Evolutionary conservation across 2,329 filamentous ascomycete species (phyloP).

Genomic region (Trichoderma citrinoviride): DNA sequence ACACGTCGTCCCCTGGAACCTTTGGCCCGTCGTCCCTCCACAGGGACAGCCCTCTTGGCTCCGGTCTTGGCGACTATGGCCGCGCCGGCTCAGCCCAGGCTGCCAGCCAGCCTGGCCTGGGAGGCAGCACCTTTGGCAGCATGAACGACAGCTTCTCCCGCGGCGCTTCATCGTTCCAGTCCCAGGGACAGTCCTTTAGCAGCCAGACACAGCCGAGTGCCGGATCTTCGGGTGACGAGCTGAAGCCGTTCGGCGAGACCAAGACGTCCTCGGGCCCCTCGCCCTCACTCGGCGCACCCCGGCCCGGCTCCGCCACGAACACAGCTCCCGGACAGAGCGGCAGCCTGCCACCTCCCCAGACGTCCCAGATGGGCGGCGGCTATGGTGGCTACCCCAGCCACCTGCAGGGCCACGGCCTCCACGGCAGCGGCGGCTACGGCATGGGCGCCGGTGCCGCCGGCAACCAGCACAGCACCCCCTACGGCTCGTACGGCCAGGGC

Average conservation of each 20-base stretch:
- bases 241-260: constrained; percentile 58
- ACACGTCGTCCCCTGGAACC: constrained; percentile 52
- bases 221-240: constrained; percentile 47
- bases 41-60: constrained; percentile 49
- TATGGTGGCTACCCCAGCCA: constrained; percentile 58
- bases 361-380: constrained; percentile 51
- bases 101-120: constrained; percentile 50
- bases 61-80: constrained; percentile 55
- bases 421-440: constrained; percentile 55
- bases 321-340: constrained; percentile 49
- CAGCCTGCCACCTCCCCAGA: constrained; percentile 53
- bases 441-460: constrained; percentile 51
- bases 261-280: constrained; percentile 56
- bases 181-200: constrained; percentile 54
- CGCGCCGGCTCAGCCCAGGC: constrained; percentile 51
- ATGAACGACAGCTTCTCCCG: constrained; percentile 57
- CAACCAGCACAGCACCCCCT: constrained; percentile 54
- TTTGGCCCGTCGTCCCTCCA: constrained; percentile 56
- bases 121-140: constrained; percentile 50
- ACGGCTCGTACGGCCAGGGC: constrained; percentile 52
- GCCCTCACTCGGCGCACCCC: constrained; percentile 54
- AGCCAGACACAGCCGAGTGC: constrained; percentile 47
- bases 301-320: constrained; percentile 58
- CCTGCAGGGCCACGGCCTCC: constrained; percentile 51
- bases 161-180: constrained; percentile 51